These are phyloP conservation scores for Cardiospermum halicacabum DNA, from an alignment of 345 rosid genomes.

Conservation along the genomic window DNA sequence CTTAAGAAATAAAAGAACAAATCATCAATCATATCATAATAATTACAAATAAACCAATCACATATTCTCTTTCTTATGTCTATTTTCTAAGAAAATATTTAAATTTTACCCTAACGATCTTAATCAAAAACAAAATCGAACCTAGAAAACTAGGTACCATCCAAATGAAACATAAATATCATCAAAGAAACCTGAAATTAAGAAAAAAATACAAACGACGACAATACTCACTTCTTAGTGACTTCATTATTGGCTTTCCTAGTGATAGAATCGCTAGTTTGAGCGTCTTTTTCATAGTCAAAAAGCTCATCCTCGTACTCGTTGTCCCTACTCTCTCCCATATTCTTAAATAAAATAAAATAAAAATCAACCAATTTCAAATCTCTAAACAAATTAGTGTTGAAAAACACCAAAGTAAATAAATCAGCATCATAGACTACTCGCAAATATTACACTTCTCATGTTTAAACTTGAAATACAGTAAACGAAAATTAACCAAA, in stretches of 20 bases:
- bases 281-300: slow-evolving; percentile 95
- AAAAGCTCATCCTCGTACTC: slow-evolving; percentile 99
- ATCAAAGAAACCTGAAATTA: neutral
- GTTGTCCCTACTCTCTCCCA: slow-evolving; percentile 95
- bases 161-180: neutral
- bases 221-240: slow-evolving; percentile 62
- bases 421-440: neutral
- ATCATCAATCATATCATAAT: neutral
- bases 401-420: neutral
- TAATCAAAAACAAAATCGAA: neutral
- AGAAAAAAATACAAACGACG: neutral
- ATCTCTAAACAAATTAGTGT: slow-evolving; percentile 3
- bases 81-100: neutral
- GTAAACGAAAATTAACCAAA: no score
- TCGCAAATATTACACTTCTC: no score
- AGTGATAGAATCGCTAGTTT: slow-evolving; percentile 59
- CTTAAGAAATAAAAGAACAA: neutral
- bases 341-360: slow-evolving; percentile 18
- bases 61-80: neutral
- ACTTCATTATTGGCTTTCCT: slow-evolving; percentile 80
- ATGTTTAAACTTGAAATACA: no score
- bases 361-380: neutral
- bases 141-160: neutral
- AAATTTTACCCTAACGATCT: no score
- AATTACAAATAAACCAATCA: neutral